Base-by-base conservation (phyloP, 2,329 filamentous ascomycete genomes). In the Aschersonia sp. region DNA sequence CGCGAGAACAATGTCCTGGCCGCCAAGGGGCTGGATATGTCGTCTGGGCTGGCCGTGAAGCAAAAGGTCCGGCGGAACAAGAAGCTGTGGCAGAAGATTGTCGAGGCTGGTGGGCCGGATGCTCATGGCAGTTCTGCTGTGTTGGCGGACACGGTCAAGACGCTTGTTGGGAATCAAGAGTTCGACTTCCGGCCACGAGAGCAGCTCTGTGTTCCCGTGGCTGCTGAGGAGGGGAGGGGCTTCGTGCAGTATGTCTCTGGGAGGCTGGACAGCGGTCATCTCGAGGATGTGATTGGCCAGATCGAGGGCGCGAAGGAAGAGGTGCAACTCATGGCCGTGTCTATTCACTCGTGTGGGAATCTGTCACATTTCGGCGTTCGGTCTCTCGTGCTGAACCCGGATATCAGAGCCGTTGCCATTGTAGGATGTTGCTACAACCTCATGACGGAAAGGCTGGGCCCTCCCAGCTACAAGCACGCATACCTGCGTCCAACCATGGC, bases 391-490 rank as follows among this genome's bases (percentile, higher is more conserved):
- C 68, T 94, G 49, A 97, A 96, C 60, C 83, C 85, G 0, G 77
- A 81, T 4, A 89, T 97, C 48, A 79, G 80, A 32, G 88, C 89
- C n/a, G 84, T 97, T 29, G 91, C 91, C 50, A 89, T 98, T 61
- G 88, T 98, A 51, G 92, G 92, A 44, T 98, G 92, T 70, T 98
- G 92, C 72, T 97, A 98, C 73, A 98, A 98, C 58, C 78, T 97
- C 5, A 70, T 97, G 55, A 96, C 91, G 0, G 92, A 97, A 65
- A 81, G 86, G 49, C 77, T 96, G 9, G 86, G 87, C 0, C 86
- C 89, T 2, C 84, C 88, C 20, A 89, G 87, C 0, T 91, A 86
- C 70, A 95, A 96, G 63, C 74, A 87, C 28, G 83, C 88, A 1
- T 78, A 80, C 45, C 74, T 91, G 38, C 82, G 89, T 6, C 84